These are phyloP conservation scores for Mercurialis annua DNA, from an alignment of 345 rosid species.

Conservation along the genomic window DNA sequence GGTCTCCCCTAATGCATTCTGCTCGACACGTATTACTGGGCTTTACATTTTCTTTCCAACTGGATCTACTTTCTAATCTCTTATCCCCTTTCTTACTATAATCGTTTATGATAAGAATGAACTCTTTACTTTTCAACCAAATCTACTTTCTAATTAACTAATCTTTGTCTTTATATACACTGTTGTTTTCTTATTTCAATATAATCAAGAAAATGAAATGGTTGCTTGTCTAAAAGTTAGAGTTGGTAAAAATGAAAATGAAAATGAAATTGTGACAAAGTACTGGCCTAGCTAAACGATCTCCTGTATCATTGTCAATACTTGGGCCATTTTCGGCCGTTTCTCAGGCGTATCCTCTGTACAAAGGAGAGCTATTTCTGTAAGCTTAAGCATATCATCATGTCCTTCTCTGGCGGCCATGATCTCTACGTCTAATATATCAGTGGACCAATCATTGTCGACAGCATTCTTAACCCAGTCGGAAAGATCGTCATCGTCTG, in stretches of 20 bases:
- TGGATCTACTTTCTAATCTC: conserved; percentile 3
- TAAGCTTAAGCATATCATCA: conserved; percentile 46
- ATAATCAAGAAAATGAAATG: too few relatives aligned
- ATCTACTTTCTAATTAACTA: too few relatives aligned
- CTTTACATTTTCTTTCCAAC: neutral
- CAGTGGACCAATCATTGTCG: conserved; percentile 51
- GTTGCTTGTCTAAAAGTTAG: too few relatives aligned
- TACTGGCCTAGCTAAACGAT: conserved; percentile 13
- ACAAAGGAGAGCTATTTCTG: conserved; percentile 51
- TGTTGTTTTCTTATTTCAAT: too few relatives aligned
- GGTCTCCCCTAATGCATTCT: conserved; percentile 18
- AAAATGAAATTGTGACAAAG: too few relatives aligned
- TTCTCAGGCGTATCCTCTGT: conserved; percentile 35
- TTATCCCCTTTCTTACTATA: neutral
- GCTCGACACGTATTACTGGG: conserved; percentile 29
- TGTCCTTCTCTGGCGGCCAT: conserved; percentile 40
- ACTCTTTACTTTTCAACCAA: too few relatives aligned
- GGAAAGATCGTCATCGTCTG: conserved; percentile 34
- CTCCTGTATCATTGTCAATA: conserved; percentile 41
- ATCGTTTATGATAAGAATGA: too few relatives aligned
- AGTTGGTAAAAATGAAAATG: too few relatives aligned
- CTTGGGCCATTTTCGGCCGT: conserved; percentile 44
- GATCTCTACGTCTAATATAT: conserved; percentile 50
- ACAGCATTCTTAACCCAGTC: conserved; percentile 48
- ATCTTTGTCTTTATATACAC: too few relatives aligned